Conservation (phyloP, 2,329 filamentous ascomycete species). For the Diaporthe vaccinii region DNA sequence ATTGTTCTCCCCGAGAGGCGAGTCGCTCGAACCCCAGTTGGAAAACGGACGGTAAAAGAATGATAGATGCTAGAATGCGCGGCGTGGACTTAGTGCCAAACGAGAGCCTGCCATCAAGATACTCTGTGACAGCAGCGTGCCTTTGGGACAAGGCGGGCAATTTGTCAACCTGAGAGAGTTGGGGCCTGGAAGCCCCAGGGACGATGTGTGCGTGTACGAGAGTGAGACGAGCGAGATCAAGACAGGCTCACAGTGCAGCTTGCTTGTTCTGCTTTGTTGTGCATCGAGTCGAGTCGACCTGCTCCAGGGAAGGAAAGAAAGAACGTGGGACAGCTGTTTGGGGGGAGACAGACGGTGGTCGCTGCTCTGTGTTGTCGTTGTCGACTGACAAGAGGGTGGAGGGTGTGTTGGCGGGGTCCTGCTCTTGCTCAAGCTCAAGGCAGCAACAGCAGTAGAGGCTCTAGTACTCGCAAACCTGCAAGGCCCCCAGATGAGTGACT, state of each 20-base stretch:
- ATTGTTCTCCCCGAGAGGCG: not conserved
- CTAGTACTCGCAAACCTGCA: not conserved
- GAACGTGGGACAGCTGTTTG: not conserved
- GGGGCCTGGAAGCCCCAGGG: not conserved
- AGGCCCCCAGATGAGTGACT: not conserved
- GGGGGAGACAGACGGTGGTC: not conserved
- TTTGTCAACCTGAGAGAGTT: not conserved
- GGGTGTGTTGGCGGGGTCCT: not conserved
- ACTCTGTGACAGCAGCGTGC: not conserved
- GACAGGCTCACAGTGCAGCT: not conserved
- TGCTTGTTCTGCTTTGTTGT: not conserved
- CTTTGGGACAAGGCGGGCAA: not conserved
- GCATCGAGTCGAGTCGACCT: not conserved
- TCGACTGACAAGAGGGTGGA: not conserved
- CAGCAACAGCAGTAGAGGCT: not conserved
- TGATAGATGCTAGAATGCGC: not conserved
- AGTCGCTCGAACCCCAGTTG: not conserved
- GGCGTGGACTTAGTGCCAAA: not conserved
- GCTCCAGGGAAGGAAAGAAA: not conserved
- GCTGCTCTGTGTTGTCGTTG: not conserved
- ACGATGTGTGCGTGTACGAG: not conserved
- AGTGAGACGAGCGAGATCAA: not conserved
- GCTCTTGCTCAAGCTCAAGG: conserved; percentile 5
- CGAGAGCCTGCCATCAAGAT: not conserved
- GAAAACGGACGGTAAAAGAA: not conserved